A percentile compares a stretch with the other conserved stretches of the same genome.
Conservation (phyloP, 2,329 filamentous ascomycete genomes). For the Blumeria graminis region DNA sequence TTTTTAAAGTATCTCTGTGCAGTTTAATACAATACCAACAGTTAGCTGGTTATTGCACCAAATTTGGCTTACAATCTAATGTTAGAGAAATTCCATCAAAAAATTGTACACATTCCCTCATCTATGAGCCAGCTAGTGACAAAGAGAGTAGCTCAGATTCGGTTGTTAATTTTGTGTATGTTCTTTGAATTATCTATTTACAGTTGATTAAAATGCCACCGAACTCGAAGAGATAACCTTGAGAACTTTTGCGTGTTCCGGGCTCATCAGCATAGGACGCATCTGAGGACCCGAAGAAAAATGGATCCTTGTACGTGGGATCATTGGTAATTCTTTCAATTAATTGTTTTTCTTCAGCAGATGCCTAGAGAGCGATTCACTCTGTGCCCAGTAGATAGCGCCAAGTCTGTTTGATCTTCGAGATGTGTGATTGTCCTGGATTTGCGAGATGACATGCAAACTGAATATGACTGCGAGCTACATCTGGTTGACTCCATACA, state of each 20-base stretch:
- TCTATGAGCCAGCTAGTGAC: not conserved
- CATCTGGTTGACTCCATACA: not conserved
- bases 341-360: not conserved
- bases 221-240: not conserved
- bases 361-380: not conserved
- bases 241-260: not conserved
- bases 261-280: not conserved
- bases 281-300: not conserved
- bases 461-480: not conserved
- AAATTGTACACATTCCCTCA: not conserved
- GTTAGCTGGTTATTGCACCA: slow-evolving; percentile 1
- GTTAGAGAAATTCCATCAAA: not conserved
- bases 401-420: not conserved
- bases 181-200: not conserved
- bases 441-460: not conserved
- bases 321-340: not conserved
- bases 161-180: not conserved
- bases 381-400: not conserved
- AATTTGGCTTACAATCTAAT: not conserved
- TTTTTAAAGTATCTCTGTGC: not conserved
- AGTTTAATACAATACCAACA: not conserved
- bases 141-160: not conserved
- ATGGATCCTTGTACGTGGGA: not conserved
- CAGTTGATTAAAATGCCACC: not conserved
- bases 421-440: not conserved